A percentile compares a stretch with the other conserved stretches of the same genome.
Evolutionary conservation across 306 rosid genomes (phyloP).

Genomic region (Dalbergia oliveri): DNA sequence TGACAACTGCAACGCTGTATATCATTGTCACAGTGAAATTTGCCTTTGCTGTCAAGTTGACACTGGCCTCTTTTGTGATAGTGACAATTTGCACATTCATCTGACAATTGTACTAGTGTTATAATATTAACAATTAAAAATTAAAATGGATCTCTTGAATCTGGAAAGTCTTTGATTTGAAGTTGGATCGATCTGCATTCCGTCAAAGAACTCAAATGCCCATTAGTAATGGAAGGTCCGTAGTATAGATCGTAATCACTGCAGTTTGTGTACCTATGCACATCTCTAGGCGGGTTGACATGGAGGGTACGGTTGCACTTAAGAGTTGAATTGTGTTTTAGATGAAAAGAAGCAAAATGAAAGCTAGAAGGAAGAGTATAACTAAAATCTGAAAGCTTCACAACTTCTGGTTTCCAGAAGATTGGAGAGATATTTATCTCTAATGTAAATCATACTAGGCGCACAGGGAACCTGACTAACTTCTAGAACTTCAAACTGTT

Average conservation of each 20-base stretch:
- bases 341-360: background rate
- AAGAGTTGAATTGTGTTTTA: background rate
- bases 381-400: constrained; percentile 1
- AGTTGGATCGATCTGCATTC: constrained; percentile 39
- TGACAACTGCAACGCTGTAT: background rate
- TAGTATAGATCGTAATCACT: constrained; percentile 9
- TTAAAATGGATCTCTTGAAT: background rate
- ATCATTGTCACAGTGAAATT: constrained; percentile 27
- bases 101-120: constrained; percentile 8
- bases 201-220: no score
- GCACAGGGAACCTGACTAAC: background rate
- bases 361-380: constrained; percentile 34
- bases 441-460: background rate
- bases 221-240: background rate
- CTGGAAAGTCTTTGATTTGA: constrained; percentile 9
- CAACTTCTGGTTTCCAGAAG: background rate
- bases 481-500: background rate
- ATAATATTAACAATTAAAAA: background rate
- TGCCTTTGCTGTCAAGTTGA: constrained; percentile 6
- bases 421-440: constrained; percentile 25
- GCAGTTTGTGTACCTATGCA: background rate
- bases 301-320: constrained; percentile 31
- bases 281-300: background rate
- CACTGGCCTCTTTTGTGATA: constrained; percentile 19
- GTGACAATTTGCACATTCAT: constrained; percentile 41